A percentile compares a stretch with the other conserved stretches of the same genome.
Conservation (phyloP, 202 grass and related monocot species). For the Cymbopogon flexuosus region DNA sequence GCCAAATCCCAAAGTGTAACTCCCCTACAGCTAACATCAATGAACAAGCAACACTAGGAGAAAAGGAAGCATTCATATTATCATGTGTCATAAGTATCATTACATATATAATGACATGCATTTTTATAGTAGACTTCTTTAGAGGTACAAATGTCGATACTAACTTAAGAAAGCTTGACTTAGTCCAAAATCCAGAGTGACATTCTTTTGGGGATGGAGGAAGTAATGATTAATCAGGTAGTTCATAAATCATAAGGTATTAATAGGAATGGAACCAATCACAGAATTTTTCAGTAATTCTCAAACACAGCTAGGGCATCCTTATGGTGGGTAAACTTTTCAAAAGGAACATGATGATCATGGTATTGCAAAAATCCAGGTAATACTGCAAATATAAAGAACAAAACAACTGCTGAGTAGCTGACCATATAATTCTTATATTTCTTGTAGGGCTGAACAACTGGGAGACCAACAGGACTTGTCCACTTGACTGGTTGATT, state of each 20-base stretch:
- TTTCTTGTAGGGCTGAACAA: slow-evolving; percentile 92
- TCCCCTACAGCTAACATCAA: no score
- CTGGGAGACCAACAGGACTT: slow-evolving; percentile 82
- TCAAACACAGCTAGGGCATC: neutral
- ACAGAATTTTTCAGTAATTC: no score
- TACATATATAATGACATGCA: no score
- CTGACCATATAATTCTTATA: slow-evolving; percentile 75
- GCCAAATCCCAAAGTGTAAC: no score
- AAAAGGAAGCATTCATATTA: no score
- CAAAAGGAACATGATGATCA: neutral
- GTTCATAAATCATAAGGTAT: no score
- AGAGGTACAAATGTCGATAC: neutral
- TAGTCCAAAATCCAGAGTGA: neutral
- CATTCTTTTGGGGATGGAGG: neutral
- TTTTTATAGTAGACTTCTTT: neutral
- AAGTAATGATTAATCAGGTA: neutral
- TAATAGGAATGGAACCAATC: no score
- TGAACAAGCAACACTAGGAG: no score
- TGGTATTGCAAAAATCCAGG: neutral
- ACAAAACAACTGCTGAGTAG: slow-evolving; percentile 30
- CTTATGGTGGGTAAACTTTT: slow-evolving; percentile 1
- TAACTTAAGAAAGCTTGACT: no score
- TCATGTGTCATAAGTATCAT: neutral
- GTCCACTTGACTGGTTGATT: slow-evolving; percentile 93
- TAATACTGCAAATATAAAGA: neutral